Evolutionary conservation across 805 yeast genomes (phyloP), one percentile per base, ranked within the genome.

Genomic region (Lachancea meyersii): DNA sequence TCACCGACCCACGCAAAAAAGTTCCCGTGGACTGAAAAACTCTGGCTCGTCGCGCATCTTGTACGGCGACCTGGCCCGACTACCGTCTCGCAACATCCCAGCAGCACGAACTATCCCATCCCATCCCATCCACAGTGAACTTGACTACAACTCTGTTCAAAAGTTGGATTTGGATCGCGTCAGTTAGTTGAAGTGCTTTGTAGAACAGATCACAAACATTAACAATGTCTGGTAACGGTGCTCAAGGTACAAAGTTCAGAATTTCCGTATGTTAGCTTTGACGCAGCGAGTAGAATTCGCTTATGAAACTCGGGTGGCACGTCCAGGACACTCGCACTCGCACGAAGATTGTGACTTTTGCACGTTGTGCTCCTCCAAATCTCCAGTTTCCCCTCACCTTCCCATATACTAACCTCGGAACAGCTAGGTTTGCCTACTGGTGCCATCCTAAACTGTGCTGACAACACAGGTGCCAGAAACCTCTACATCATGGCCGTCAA

Each of bases 381-480:
- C 28, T 18, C 6, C 32, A 10, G 17, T 23, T 18, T 7, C 5
- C 47, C 28, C 14, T 24, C 20, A 21, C 37, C 27, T 3, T 7
- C n/a, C 20, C 35, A 17, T n/a, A 10, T 30, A 30, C 32, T 30
- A 30, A 30, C 32, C 13, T 30, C 32, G 9, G 38, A 54, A 49
- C 67, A 86, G 93, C 87, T 93, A 78, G 99, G 95, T 82, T 85
- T 93, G 72, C 99, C 99, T 78, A 83, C 80, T 64, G 98, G 97
- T 76, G 99, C 99, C 75, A 87, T 93, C 74, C 83, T 93, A 79
- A 94, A 94, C 89, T 93, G 99, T 80, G 89, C 94, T 76, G 99
- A 93, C 75, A 93, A 93, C 96, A 79, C 94, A 67, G 99, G 99
- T 81, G 99, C 98, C 68, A 89, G 97, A 81, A 91, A 89, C 86